Base-by-base conservation (phyloP, 2,329 filamentous ascomycete genomes). In the Herpotrichia juniperi region DNA sequence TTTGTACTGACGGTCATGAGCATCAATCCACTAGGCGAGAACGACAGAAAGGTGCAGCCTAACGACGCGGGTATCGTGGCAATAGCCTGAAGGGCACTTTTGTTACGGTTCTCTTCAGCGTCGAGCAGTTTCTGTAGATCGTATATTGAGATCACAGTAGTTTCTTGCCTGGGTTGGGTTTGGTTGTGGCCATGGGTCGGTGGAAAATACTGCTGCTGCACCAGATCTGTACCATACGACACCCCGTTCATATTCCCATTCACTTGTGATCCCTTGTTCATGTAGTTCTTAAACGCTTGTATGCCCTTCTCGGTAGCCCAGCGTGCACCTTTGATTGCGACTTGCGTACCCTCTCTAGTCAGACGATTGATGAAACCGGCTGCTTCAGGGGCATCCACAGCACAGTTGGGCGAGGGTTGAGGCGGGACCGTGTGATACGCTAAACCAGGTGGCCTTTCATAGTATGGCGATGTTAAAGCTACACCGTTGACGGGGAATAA, bases 1-100 rank as follows among this genome's bases (percentile, higher is more conserved):
- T 92, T 93, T 65, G 82, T 88, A 72, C 89, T 93, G 6, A 89
- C 88, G 0, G 89, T 92, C 73, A 94, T 88, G 10, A 96, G 79
- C 46, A 84, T 85, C 22, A 93, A 73, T 0, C 89, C 90, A 6
- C 84, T 85, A 0, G 90, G 89, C 1, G 90, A 87, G 58, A 96
- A 89, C 0, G 89, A 92, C 26, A 94, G 69, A 67, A 90, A 92
- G 68, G 90, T 93, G 71, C 90, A 93, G 8, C 91, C 91, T 14
- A 89, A 81, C 1, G 86, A 83, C 1, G 88, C 81, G 25, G 82
- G 80, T 63, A 94, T 93, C 0, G 89, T 91, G 2, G 87, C 83
- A 39, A 90, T 70, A 1, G 89, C 87, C 58, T 88, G 82, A 5
- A 79, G 68, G 10, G 74, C 69, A 51, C 70, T 76, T 83, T 79